A percentile compares a stretch with the other conserved stretches of the same genome.
These are phyloP conservation scores for Talaromyces thailandensis DNA, from an alignment of 495 filamentous ascomycete species.

Conservation along the genomic window DNA sequence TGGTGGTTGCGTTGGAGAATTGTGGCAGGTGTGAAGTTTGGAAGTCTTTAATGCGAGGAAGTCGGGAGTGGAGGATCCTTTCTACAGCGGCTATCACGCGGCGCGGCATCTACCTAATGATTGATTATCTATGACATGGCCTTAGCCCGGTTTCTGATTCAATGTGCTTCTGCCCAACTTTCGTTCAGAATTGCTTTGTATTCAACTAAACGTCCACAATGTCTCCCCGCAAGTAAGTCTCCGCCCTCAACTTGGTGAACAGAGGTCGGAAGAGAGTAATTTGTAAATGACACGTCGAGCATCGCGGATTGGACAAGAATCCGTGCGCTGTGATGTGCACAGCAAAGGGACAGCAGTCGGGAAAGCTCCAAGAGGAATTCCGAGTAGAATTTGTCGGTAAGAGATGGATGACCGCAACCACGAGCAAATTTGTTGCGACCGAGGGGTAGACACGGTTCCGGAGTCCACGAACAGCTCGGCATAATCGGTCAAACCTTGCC, in stretches of 20 bases:
- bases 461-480: background rate
- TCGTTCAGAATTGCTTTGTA: background rate
- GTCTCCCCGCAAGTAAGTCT: background rate
- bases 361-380: background rate
- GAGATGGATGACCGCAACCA: background rate
- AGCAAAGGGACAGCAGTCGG: background rate
- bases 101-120: slow-evolving; percentile 6
- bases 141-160: background rate
- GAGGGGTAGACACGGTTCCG: background rate
- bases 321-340: background rate
- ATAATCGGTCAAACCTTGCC: background rate
- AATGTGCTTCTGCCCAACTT: background rate
- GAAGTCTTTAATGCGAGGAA: background rate
- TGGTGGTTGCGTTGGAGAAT: slow-evolving; percentile 15
- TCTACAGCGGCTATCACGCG: slow-evolving; percentile 8
- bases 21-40: slow-evolving; percentile 6
- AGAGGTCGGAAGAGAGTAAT: background rate
- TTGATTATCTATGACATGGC: background rate
- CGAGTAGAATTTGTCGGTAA: background rate
- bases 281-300: background rate
- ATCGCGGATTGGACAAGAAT: background rate
- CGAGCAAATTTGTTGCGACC: background rate
- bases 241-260: background rate
- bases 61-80: slow-evolving; percentile 7
- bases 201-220: background rate